phyloP scores from a whole-genome alignment of 1,139 yeast genomes.

The Pichia sp. region DNA sequence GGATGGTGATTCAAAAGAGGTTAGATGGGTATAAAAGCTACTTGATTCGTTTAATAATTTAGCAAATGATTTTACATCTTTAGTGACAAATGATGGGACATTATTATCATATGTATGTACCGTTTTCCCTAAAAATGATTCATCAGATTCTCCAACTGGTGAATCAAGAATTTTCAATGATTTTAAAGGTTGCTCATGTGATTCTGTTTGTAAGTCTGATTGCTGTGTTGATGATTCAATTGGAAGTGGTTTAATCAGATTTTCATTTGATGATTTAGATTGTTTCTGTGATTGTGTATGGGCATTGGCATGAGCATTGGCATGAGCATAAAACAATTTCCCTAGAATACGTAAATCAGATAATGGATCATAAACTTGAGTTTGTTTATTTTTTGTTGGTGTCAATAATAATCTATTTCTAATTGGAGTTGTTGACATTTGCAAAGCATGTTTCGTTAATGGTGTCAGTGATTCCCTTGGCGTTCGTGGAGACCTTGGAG shows the following conservation, averaged over 20 bases:
- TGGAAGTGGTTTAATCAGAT: background rate
- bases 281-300: background rate
- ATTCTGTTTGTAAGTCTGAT: too few relatives aligned
- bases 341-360: constrained; percentile 27
- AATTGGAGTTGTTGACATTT: constrained; percentile 27
- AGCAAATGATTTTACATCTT: constrained; percentile 13
- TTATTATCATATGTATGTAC: background rate
- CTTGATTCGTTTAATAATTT: constrained; percentile 3
- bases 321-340: constrained; percentile 16
- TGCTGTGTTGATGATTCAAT: too few relatives aligned
- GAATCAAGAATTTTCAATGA: too few relatives aligned
- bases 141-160: too few relatives aligned
- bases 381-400: constrained; percentile 21
- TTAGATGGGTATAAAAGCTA: constrained; percentile 5
- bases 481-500: constrained; percentile 14
- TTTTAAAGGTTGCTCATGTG: too few relatives aligned
- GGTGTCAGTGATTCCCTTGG: constrained; percentile 27
- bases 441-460: constrained; percentile 24
- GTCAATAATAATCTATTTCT: constrained; percentile 26
- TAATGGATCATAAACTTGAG: constrained; percentile 27
- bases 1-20: constrained; percentile 2
- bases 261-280: background rate
- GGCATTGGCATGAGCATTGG: too few relatives aligned
- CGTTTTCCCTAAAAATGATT: too few relatives aligned
- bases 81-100: constrained; percentile 12